These are phyloP conservation scores for Cercis canadensis DNA, from an alignment of 306 rosid species.

Conservation along the genomic window DNA sequence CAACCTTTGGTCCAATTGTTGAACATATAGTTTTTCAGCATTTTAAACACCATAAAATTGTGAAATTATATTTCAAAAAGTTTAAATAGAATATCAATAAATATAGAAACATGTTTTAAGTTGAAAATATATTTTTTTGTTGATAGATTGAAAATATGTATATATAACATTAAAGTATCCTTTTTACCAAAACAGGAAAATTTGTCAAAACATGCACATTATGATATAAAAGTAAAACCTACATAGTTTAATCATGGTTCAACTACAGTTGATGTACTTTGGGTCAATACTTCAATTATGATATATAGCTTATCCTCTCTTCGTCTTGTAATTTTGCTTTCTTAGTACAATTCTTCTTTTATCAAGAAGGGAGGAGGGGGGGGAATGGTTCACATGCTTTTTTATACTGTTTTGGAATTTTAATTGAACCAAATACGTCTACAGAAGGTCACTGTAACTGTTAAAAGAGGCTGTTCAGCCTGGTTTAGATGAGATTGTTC, in stretches of 20 bases:
- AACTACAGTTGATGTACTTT: background rate
- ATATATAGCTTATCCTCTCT: no score
- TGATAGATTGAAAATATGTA: background rate
- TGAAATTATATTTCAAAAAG: background rate
- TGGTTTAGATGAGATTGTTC: background rate
- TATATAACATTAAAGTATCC: background rate
- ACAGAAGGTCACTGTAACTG: background rate
- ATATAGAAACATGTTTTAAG: background rate
- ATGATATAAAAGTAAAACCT: background rate
- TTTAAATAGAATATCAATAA: no score
- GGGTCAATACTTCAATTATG: no score
- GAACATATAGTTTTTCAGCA: background rate
- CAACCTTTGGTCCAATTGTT: background rate
- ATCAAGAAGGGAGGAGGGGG: no score
- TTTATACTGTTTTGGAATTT: background rate
- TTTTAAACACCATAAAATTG: background rate
- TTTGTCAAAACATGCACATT: no score
- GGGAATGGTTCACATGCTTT: background rate
- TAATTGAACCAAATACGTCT: background rate
- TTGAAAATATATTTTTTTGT: background rate
- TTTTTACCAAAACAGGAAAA: no score
- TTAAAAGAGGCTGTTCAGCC: background rate
- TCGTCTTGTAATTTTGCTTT: no score
- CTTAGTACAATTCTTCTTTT: no score
- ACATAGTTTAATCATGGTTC: background rate